These are phyloP conservation scores for Musa acuminata DNA, from an alignment of 176 grass and related monocot species.

Conservation along the genomic window DNA sequence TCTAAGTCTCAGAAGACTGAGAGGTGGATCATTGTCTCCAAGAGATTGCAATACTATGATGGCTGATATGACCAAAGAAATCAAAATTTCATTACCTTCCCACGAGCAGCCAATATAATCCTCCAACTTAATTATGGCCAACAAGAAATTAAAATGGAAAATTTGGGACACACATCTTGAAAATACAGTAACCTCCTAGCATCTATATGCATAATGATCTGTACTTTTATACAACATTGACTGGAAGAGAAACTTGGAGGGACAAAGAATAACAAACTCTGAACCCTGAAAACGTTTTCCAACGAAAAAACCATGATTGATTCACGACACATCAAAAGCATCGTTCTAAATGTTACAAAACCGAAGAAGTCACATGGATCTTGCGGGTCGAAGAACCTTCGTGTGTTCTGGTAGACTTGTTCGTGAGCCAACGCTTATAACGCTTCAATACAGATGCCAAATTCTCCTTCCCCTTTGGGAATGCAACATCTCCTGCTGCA, in stretches of 20 bases:
- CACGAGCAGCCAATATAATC: neutral
- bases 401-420: no score
- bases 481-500: constrained; percentile 83
- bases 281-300: constrained; percentile 16
- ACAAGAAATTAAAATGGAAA: neutral
- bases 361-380: neutral
- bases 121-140: neutral
- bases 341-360: neutral
- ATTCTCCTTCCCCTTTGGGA: constrained; percentile 99
- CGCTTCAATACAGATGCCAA: constrained; percentile 93
- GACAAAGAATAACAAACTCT: neutral
- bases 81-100: no score
- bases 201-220: neutral
- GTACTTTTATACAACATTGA: constrained; percentile 14
- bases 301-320: constrained; percentile 19
- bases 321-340: neutral
- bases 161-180: neutral
- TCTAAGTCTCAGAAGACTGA: no score
- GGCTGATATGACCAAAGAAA: no score
- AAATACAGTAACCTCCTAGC: neutral
- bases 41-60: no score
- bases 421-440: constrained; percentile 72
- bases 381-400: no score
- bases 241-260: neutral
- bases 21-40: no score